Evolutionary conservation across 192 early-diverging fungal species (phyloP).

Genomic region (Coemansia sp.): DNA sequence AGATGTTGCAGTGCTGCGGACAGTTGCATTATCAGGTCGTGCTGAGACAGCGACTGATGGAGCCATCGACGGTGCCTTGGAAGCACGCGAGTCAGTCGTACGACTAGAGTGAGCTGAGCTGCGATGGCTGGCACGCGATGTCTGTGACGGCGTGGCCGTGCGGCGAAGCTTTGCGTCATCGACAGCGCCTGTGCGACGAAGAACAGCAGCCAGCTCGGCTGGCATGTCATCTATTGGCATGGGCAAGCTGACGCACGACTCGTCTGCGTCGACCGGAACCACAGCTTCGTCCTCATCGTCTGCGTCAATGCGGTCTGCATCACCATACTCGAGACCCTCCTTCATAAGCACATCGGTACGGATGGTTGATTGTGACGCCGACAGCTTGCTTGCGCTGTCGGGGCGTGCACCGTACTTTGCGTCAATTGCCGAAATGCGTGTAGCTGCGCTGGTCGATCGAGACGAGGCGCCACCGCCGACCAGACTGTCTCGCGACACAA

Average conservation of each 20-base stretch:
- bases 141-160: slow-evolving; percentile 17
- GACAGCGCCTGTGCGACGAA: slow-evolving; percentile 46
- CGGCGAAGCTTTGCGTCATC: slow-evolving; percentile 33
- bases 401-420: slow-evolving; percentile 27
- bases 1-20: not conserved
- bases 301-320: slow-evolving; percentile 28
- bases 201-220: slow-evolving; percentile 46
- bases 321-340: slow-evolving; percentile 43
- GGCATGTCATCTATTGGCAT: slow-evolving; percentile 47
- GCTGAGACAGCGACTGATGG: no score
- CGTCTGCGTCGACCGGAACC: slow-evolving; percentile 37
- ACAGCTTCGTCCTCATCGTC: slow-evolving; percentile 36
- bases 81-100: not conserved
- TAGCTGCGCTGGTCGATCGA: slow-evolving; percentile 39
- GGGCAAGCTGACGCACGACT: slow-evolving; percentile 43
- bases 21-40: no score
- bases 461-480: slow-evolving; percentile 52
- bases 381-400: slow-evolving; percentile 33
- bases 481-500: slow-evolving; percentile 37
- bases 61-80: not conserved
- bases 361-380: slow-evolving; percentile 47
- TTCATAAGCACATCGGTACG: slow-evolving; percentile 44
- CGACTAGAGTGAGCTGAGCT: slow-evolving; percentile 7
- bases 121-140: slow-evolving; percentile 13
- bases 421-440: slow-evolving; percentile 37